Evolutionary conservation across 2,329 filamentous ascomycete genomes (phyloP).

Genomic region (Trichoderma koningii): DNA sequence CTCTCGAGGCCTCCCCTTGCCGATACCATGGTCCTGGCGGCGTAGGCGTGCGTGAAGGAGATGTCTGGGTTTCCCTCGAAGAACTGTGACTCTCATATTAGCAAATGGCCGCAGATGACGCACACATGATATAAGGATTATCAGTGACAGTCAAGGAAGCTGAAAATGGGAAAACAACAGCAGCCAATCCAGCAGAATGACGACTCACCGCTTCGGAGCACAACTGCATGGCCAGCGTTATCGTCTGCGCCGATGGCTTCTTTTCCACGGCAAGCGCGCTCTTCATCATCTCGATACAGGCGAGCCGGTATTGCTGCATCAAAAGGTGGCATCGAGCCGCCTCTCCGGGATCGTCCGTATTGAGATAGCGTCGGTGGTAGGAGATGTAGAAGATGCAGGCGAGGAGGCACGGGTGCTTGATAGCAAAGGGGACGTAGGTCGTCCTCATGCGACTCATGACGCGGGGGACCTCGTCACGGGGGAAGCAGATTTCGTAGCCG

Average conservation of each 20-base stretch:
- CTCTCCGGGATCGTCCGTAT: neutral
- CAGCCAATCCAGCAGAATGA: neutral
- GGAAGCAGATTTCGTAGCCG: slow-evolving; percentile 22
- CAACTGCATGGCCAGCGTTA: slow-evolving; percentile 14
- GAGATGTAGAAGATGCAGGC: slow-evolving; percentile 9
- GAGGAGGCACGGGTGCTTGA: neutral
- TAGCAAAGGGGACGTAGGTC: slow-evolving; percentile 19
- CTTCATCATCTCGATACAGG: slow-evolving; percentile 16
- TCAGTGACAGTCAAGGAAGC: neutral
- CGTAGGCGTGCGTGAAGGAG: slow-evolving; percentile 11
- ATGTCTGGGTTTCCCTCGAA: slow-evolving; percentile 1
- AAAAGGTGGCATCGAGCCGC: neutral
- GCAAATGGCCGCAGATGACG: too few species aligned
- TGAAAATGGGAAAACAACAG: too few species aligned
- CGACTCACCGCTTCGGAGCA: slow-evolving; percentile 20
- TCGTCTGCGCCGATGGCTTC: neutral
- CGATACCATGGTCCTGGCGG: slow-evolving; percentile 17
- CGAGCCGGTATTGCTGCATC: neutral
- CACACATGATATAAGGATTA: too few species aligned
- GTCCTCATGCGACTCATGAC: slow-evolving; percentile 11
- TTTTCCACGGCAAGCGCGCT: neutral
- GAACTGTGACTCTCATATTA: neutral
- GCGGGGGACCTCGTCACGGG: neutral
- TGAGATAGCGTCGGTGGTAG: slow-evolving; percentile 4
- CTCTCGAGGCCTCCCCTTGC: slow-evolving; percentile 18